Percentiles rank a stretch among this genome's conserved stretches.
Conservation (phyloP, 2,329 filamentous ascomycete genomes). For the Truncatella angustata region DNA sequence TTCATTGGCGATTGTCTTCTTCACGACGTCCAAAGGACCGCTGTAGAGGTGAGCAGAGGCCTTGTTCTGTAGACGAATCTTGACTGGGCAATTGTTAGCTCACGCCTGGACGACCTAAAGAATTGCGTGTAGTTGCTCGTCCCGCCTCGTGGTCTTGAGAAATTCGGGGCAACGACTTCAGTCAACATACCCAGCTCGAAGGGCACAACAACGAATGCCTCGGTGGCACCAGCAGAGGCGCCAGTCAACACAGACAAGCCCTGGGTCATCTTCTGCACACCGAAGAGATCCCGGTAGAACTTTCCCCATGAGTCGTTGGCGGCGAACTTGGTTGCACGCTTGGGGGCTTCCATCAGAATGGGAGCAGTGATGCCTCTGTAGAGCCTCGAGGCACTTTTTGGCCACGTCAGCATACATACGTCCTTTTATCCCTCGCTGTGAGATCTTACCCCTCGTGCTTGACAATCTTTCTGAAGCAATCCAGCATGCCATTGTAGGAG, state of each 20-base stretch:
- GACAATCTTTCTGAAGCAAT: slow-evolving; percentile 97
- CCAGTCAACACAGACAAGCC: slow-evolving; percentile 88
- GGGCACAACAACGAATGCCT: slow-evolving; percentile 94
- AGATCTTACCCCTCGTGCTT: slow-evolving; percentile 80
- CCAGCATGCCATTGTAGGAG: slow-evolving; percentile 92
- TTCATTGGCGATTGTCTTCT: slow-evolving; percentile 80
- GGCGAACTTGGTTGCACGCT: slow-evolving; percentile 94
- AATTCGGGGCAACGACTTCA: no score
- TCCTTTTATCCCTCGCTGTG: background rate
- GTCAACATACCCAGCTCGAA: slow-evolving; percentile 54
- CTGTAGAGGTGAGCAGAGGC: slow-evolving; percentile 86
- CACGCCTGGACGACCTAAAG: slow-evolving; percentile 38
- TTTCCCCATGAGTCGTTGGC: slow-evolving; percentile 98
- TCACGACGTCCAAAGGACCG: slow-evolving; percentile 76
- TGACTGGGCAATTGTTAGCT: slow-evolving; percentile 55
- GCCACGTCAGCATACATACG: slow-evolving; percentile 9
- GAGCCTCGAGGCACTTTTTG: slow-evolving; percentile 73
- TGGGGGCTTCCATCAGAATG: slow-evolving; percentile 92
- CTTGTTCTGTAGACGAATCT: slow-evolving; percentile 96
- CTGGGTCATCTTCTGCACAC: slow-evolving; percentile 84
- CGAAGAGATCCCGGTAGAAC: slow-evolving; percentile 87
- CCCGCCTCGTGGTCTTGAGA: no score
- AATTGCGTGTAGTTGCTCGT: no score
- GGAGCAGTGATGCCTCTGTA: slow-evolving; percentile 96
- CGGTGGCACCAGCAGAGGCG: slow-evolving; percentile 90